These are phyloP conservation scores for Gloeophyllum trabeum DNA, from an alignment of 768 basidiomycete genomes.

Conservation along the genomic window DNA sequence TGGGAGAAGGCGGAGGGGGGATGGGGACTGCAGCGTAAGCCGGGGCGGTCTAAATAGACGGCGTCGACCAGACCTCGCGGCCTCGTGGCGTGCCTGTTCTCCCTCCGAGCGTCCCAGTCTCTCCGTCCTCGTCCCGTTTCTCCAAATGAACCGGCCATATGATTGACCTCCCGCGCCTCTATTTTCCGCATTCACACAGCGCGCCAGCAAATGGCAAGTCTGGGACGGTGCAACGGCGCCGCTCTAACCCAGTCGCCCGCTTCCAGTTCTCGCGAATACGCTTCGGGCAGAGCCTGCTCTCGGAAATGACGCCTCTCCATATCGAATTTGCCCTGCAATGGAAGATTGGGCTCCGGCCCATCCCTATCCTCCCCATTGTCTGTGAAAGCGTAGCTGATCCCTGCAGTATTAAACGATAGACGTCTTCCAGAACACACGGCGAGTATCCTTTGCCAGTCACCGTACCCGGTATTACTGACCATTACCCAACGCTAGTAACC, in stretches of 20 bases:
- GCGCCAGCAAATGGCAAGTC: not conserved
- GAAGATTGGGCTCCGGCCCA: too few species aligned
- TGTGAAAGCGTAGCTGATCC: too few species aligned
- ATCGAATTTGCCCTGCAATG: too few species aligned
- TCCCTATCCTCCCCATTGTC: too few species aligned
- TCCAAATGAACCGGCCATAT: not conserved
- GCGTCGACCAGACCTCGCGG: not conserved
- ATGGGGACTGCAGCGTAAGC: slow-evolving; percentile 13
- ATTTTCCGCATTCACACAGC: not conserved
- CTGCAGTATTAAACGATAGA: too few species aligned
- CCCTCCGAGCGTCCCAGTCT: not conserved
- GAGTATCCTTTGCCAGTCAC: too few species aligned
- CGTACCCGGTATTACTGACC: too few species aligned
- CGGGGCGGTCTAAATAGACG: not conserved
- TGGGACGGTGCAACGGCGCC: not conserved
- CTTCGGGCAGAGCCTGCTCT: too few species aligned
- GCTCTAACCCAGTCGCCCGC: not conserved
- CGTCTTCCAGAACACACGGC: too few species aligned
- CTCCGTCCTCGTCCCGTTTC: not conserved
- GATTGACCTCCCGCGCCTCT: not conserved
- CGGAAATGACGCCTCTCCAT: too few species aligned
- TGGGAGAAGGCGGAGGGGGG: slow-evolving; percentile 38
- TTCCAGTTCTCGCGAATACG: too few species aligned
- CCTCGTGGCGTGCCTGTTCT: not conserved
- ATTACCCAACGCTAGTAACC: too few species aligned